These are phyloP conservation scores for Bolboschoenus planiculmis DNA, from an alignment of 176 grass and related monocot species.

Conservation along the genomic window DNA sequence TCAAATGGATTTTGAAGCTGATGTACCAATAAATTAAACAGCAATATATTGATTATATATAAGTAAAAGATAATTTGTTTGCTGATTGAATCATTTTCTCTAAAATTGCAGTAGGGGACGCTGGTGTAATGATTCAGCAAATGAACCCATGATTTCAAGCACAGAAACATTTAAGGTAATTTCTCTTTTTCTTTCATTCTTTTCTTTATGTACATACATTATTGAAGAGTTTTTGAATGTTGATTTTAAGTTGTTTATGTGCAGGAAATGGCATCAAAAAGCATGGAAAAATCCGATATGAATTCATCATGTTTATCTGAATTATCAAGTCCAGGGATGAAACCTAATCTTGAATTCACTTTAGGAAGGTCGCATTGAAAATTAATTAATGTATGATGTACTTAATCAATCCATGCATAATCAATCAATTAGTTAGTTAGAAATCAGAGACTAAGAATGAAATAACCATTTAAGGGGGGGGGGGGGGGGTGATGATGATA, in stretches of 20 bases:
- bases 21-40: no score
- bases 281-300: constrained; percentile 40
- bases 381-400: background rate
- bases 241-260: background rate
- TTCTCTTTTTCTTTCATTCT: background rate
- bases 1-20: no score
- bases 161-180: constrained; percentile 34
- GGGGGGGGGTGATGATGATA: constrained; percentile 13
- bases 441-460: background rate
- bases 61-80: background rate
- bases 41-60: no score
- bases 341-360: constrained; percentile 61
- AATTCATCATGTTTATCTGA: constrained; percentile 39
- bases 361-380: constrained; percentile 28
- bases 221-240: background rate
- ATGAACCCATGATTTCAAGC: constrained; percentile 17
- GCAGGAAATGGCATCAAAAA: constrained; percentile 35
- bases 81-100: background rate
- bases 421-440: constrained; percentile 23
- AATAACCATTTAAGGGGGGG: constrained; percentile 15
- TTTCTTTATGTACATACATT: background rate
- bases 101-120: constrained; percentile 33
- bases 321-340: constrained; percentile 23
- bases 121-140: constrained; percentile 33
- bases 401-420: background rate